phyloP scores from a whole-genome alignment of 768 basidiomycete genomes.

The Clitopilus passeckerianus region DNA sequence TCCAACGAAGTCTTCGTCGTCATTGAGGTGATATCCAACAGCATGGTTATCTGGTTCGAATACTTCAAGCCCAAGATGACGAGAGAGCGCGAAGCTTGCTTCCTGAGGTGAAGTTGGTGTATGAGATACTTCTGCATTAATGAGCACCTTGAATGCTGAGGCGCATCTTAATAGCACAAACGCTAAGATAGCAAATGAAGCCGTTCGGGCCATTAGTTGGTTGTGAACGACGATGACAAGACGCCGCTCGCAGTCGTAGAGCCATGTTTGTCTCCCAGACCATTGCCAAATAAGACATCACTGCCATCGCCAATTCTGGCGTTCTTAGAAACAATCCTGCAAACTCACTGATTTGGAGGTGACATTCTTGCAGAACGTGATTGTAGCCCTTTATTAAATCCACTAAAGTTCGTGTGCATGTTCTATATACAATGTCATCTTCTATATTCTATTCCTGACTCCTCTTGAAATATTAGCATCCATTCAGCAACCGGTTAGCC shows the following conservation, averaged over 20 bases:
- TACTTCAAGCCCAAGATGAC: conserved; percentile 67
- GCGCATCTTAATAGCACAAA: not conserved
- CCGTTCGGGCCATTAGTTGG: not conserved
- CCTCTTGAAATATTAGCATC: conserved; percentile 1
- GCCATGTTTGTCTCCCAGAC: not conserved
- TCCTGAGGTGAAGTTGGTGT: conserved; percentile 42
- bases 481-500: conserved; percentile 69
- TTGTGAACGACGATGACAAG: conserved; percentile 20
- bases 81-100: conserved; percentile 57
- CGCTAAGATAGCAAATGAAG: not conserved
- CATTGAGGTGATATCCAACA: conserved; percentile 19
- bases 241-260: conserved; percentile 9
- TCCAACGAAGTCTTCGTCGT: conserved; percentile 51
- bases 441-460: not conserved
- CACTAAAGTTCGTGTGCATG: not conserved
- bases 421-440: not conserved
- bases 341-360: no score
- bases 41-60: conserved; percentile 47
- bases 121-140: conserved; percentile 41
- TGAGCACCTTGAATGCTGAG: conserved; percentile 52
- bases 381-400: no score
- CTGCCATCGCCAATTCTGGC: not conserved
- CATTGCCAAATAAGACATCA: not conserved
- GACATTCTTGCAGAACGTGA: no score
- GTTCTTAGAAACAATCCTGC: no score